Evolutionary conservation across 768 basidiomycete genomes (phyloP), one percentile per base, ranked within the genome.

Genomic region (Tulasnella sp.): DNA sequence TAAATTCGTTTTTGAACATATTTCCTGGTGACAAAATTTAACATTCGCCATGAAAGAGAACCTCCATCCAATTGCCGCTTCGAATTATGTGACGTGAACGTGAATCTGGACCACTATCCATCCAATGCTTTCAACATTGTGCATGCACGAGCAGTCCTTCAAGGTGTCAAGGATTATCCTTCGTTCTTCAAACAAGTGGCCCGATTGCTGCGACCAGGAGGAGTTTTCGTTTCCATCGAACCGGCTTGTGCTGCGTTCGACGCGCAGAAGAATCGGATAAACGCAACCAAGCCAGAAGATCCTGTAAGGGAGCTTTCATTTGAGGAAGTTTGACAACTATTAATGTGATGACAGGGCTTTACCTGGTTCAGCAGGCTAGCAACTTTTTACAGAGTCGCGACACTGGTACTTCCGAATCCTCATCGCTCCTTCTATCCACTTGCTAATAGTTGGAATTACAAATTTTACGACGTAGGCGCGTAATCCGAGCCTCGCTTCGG

Each of bases 21-120:
- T 14, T 46, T 8, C 46, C 7, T 46, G 46, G 18, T n/a, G n/a
- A n/a, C n/a, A n/a, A n/a, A n/a, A n/a, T n/a, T n/a, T n/a, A n/a
- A n/a, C n/a, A 46, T 16, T 46, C 12, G 7, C 19, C 18, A n/a
- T 62, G 9, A 7, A 62, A 62, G 58, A 12, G 58, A 62, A 14
- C 58, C 58, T 62, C 74, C 74, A 2, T 48, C 40, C 7, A 75
- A 75, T 48, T 75, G 74, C 31, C 74, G 40, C 16, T 77, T 71
- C 40, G 76, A 58, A 56, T 18, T 39, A 24, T 39, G 56, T 56
- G 62, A 77, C 36, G 52, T 24, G 34, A 77, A 58, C 56, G 44
- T 58, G 56, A n/a, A 27, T 31, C 34, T 68, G 18, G 62, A 68
- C 31, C 31, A 62, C 24, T 56, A 75, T 36, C 52, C 44, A 16